A percentile compares a stretch with the other conserved stretches of the same genome.
These are phyloP conservation scores for Metschnikowia santaceciliae DNA, from an alignment of 805 yeast genomes.

Conservation along the genomic window DNA sequence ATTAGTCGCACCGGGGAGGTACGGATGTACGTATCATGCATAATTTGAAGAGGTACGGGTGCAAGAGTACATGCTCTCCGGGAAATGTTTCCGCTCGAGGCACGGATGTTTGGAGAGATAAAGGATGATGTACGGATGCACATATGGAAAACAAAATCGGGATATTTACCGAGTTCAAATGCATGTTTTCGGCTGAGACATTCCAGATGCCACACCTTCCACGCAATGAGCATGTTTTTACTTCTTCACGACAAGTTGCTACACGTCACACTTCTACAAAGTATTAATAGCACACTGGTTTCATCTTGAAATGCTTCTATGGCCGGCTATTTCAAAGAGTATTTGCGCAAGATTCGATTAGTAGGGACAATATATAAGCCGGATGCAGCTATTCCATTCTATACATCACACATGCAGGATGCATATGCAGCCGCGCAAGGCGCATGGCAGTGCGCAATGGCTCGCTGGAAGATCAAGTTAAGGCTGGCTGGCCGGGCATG, in stretches of 20 bases:
- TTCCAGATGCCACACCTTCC: neutral
- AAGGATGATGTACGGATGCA: neutral
- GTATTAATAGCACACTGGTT: neutral
- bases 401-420: neutral
- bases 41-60: too few relatives aligned
- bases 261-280: too few relatives aligned
- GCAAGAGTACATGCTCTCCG: too few relatives aligned
- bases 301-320: neutral
- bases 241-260: neutral
- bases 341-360: conserved; percentile 1
- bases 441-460: neutral
- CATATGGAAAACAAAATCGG: neutral
- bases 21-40: neutral
- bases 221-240: neutral
- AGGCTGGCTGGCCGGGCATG: neutral
- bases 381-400: neutral
- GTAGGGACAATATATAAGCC: neutral
- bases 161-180: neutral
- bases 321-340: neutral
- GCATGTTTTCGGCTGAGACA: neutral
- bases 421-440: neutral
- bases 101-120: neutral
- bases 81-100: too few relatives aligned
- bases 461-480: neutral
- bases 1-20: neutral